phyloP scores from a whole-genome alignment of 1,284 basidiomycete genomes.

The Lentinula novae-zelandiae region DNA sequence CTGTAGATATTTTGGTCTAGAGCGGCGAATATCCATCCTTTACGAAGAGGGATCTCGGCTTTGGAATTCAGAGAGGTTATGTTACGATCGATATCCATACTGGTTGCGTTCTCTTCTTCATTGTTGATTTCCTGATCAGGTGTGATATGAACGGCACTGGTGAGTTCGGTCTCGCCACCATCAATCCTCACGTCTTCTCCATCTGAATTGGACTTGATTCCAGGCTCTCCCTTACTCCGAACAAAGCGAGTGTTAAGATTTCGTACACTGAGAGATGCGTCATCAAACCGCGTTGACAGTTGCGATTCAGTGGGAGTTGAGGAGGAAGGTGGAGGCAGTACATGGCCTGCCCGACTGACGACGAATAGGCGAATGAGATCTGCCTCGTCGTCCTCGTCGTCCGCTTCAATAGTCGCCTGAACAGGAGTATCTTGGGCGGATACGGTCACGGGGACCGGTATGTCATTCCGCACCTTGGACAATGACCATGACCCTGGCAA shows the following conservation, averaged over 20 bases:
- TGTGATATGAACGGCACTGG: neutral
- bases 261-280: neutral
- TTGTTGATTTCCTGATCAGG: neutral
- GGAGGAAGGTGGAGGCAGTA: neutral
- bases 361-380: neutral
- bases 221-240: neutral
- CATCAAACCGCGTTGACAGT: neutral
- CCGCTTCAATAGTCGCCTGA: neutral
- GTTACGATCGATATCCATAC: neutral
- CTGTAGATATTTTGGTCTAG: neutral
- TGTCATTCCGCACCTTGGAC: neutral
- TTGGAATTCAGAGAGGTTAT: neutral
- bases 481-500: neutral
- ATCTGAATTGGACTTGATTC: neutral
- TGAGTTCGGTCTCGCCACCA: neutral
- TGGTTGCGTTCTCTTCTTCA: neutral
- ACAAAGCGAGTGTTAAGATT: neutral
- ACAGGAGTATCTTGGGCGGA: too few species aligned
- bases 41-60: neutral
- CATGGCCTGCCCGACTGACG: neutral
- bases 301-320: neutral
- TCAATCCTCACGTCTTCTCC: neutral
- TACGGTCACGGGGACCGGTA: neutral
- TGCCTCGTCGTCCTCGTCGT: neutral
- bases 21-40: neutral